Conservation (phyloP, 345 rosid genomes). For the Eutrema heterophyllum region DNA sequence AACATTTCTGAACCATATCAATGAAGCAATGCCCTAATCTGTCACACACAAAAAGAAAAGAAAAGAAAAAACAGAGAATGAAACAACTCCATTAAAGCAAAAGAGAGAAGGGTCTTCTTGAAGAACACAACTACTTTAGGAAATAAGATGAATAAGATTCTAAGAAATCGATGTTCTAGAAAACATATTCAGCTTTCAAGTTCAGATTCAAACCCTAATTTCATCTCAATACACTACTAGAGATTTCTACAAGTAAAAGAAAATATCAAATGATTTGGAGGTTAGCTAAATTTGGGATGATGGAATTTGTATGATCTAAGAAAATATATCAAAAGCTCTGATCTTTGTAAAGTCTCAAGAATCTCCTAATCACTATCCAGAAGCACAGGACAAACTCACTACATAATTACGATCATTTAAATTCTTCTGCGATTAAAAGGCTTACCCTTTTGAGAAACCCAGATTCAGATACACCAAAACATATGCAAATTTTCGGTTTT, state of each 20-base stretch:
- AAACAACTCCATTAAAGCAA: background rate
- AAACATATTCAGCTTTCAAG: background rate
- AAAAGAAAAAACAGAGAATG: background rate
- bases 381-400: background rate
- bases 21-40: background rate
- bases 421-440: background rate
- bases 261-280: background rate
- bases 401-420: background rate
- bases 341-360: background rate
- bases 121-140: background rate
- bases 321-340: background rate
- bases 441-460: slow-evolving; percentile 14
- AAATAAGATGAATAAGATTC: background rate
- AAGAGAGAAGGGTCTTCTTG: slow-evolving; percentile 5
- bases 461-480: background rate
- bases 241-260: background rate
- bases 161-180: background rate
- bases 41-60: background rate
- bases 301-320: background rate
- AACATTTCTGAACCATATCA: slow-evolving; percentile 68
- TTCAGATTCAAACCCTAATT: background rate
- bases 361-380: background rate
- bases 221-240: background rate
- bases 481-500: background rate
- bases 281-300: background rate